phyloP scores from a whole-genome alignment of 768 basidiomycete genomes.

The Lactifluus volemus region DNA sequence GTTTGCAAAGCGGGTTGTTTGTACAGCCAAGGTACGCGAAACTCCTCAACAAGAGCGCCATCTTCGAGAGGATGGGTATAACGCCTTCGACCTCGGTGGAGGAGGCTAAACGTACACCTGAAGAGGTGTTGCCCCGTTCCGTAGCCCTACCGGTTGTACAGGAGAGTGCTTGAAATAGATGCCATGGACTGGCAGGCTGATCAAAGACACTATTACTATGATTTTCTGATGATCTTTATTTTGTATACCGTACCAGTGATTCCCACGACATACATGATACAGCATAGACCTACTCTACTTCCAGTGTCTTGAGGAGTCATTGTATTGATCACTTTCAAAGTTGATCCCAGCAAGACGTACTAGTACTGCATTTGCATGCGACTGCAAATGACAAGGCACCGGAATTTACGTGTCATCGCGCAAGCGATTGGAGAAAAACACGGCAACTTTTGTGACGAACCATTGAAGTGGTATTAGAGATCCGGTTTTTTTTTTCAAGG shows the following conservation, averaged over 20 bases:
- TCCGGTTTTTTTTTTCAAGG: too few species aligned
- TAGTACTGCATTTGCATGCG: too few species aligned
- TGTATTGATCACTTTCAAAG: too few species aligned
- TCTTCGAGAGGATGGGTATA: constrained; percentile 61
- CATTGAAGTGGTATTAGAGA: too few species aligned
- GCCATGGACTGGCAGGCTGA: not conserved
- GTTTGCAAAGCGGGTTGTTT: constrained; percentile 58
- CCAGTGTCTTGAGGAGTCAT: too few species aligned
- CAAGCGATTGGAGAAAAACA: too few species aligned
- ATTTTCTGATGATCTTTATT: not conserved
- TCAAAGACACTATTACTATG: not conserved
- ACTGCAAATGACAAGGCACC: too few species aligned
- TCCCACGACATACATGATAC: not conserved
- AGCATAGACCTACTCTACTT: too few species aligned
- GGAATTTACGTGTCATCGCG: too few species aligned
- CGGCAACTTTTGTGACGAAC: too few species aligned
- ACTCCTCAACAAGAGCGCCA: constrained; percentile 50
- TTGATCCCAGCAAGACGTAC: too few species aligned
- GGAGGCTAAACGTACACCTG: constrained; percentile 7
- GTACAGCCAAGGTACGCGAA: constrained; percentile 86
- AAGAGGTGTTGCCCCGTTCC: constrained; percentile 4
- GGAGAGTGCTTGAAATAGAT: not conserved
- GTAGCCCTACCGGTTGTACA: not conserved
- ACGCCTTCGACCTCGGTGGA: constrained; percentile 26
- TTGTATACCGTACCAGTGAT: not conserved